Percentiles rank a stretch among this genome's conserved stretches.
These are phyloP conservation scores for Boletellus deceptivus DNA, from an alignment of 1,284 basidiomycete genomes.

Conservation along the genomic window DNA sequence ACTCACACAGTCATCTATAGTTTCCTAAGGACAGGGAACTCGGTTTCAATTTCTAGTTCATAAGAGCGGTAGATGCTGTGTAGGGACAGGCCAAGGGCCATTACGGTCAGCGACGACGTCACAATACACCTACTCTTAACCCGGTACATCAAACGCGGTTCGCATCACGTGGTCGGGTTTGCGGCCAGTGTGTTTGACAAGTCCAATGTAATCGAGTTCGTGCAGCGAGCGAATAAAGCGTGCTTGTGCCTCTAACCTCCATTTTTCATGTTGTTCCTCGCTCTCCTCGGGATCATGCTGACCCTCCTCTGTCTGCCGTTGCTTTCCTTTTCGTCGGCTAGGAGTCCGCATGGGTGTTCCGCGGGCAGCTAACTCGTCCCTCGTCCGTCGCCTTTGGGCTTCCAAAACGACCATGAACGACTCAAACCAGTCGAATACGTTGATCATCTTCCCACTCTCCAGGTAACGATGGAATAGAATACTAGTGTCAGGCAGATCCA, in stretches of 20 bases:
- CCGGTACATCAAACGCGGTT: constrained; percentile 61
- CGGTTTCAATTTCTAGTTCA: neutral
- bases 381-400: constrained; percentile 40
- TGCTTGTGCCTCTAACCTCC: constrained; percentile 66
- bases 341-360: constrained; percentile 16
- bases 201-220: constrained; percentile 74
- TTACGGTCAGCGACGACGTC: neutral
- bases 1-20: constrained; percentile 1
- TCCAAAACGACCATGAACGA: constrained; percentile 64
- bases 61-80: constrained; percentile 2
- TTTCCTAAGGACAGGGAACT: neutral
- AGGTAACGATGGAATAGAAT: constrained; percentile 74
- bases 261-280: constrained; percentile 46
- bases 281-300: constrained; percentile 26
- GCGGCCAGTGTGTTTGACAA: constrained; percentile 73
- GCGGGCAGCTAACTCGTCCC: constrained; percentile 13
- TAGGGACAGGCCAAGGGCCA: constrained; percentile 3
- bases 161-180: constrained; percentile 73
- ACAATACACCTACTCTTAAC: constrained; percentile 25
- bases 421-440: constrained; percentile 80
- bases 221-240: constrained; percentile 75
- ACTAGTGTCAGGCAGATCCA: constrained; percentile 63
- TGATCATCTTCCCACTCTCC: constrained; percentile 75
- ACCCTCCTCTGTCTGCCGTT: constrained; percentile 23
- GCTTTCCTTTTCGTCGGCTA: constrained; percentile 31